phyloP scores from a whole-genome alignment of 768 basidiomycete genomes.

The Podaxis mareebaensis region DNA sequence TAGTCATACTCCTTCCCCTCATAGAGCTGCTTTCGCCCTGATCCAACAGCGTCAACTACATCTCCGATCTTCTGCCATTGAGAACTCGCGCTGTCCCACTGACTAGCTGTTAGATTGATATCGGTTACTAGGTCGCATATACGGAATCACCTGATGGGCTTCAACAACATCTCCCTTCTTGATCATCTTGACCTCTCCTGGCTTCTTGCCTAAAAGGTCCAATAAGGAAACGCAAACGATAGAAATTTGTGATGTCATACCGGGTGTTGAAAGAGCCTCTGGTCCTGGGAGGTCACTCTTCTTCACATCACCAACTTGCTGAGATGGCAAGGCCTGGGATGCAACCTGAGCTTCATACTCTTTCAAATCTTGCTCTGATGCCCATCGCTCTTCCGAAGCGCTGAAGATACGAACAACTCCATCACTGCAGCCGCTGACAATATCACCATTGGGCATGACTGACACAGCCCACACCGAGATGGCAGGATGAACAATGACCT shows the following conservation, averaged over 20 bases:
- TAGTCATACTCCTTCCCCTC: constrained; percentile 97
- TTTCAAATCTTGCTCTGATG: constrained; percentile 60
- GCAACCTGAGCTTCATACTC: constrained; percentile 76
- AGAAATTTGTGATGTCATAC: constrained; percentile 39
- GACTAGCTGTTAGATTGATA: constrained; percentile 11
- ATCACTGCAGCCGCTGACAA: constrained; percentile 91
- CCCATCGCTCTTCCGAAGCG: constrained; percentile 70
- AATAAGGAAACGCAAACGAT: neutral
- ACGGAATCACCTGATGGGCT: constrained; percentile 74
- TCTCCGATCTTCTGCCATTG: constrained; percentile 95
- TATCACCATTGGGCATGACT: constrained; percentile 85
- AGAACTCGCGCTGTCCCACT: constrained; percentile 78
- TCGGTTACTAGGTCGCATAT: neutral
- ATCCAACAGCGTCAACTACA: constrained; percentile 93
- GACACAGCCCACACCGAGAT: constrained; percentile 97
- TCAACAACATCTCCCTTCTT: constrained; percentile 79
- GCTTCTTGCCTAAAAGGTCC: constrained; percentile 68
- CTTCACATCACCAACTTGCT: constrained; percentile 92
- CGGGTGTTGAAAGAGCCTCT: constrained; percentile 77
- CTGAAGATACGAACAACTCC: constrained; percentile 87
- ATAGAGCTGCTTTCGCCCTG: constrained; percentile 87
- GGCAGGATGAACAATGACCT: constrained; percentile 90
- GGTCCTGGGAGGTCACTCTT: constrained; percentile 84
- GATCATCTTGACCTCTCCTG: constrained; percentile 93
- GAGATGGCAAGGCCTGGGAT: constrained; percentile 76